phyloP scores from a whole-genome alignment of 1,284 basidiomycete genomes.

The Pascua guehoae region DNA sequence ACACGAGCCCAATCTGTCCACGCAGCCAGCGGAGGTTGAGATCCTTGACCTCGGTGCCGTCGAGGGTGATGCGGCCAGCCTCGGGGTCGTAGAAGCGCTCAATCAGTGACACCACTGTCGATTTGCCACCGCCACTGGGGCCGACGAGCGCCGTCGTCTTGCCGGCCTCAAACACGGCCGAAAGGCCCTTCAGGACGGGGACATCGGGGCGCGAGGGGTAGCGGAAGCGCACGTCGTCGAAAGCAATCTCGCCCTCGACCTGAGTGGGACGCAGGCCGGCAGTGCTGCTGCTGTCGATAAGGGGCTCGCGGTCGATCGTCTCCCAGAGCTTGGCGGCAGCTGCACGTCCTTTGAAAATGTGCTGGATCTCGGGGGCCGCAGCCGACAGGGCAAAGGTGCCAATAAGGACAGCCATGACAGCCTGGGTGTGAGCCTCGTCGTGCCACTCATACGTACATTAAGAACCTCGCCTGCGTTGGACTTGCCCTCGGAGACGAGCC shows the following conservation, averaged over 20 bases:
- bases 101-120: slow-evolving; percentile 66
- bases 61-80: slow-evolving; percentile 69
- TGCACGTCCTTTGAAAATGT: slow-evolving; percentile 73
- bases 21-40: slow-evolving; percentile 86
- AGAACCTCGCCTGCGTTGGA: slow-evolving; percentile 68
- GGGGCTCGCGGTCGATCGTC: slow-evolving; percentile 78
- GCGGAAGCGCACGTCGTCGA: slow-evolving; percentile 77
- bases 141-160: slow-evolving; percentile 85
- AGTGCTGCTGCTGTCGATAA: slow-evolving; percentile 75
- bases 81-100: slow-evolving; percentile 87
- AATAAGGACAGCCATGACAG: slow-evolving; percentile 78
- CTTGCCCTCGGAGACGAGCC: slow-evolving; percentile 42
- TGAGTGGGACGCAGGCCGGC: slow-evolving; percentile 67
- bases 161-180: slow-evolving; percentile 49
- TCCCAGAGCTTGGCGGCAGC: slow-evolving; percentile 91
- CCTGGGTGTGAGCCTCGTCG: slow-evolving; percentile 29
- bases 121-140: slow-evolving; percentile 85
- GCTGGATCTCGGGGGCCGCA: slow-evolving; percentile 70
- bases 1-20: slow-evolving; percentile 80
- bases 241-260: slow-evolving; percentile 69
- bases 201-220: slow-evolving; percentile 88
- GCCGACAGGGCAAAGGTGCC: slow-evolving; percentile 79
- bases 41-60: slow-evolving; percentile 70
- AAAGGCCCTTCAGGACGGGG: slow-evolving; percentile 69
- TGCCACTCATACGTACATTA: slow-evolving; percentile 47